Evolutionary conservation across 371 early-diverging fungal species (phyloP), one percentile per base, ranked within the genome.

Genomic region (Capniomyces stellatus): DNA sequence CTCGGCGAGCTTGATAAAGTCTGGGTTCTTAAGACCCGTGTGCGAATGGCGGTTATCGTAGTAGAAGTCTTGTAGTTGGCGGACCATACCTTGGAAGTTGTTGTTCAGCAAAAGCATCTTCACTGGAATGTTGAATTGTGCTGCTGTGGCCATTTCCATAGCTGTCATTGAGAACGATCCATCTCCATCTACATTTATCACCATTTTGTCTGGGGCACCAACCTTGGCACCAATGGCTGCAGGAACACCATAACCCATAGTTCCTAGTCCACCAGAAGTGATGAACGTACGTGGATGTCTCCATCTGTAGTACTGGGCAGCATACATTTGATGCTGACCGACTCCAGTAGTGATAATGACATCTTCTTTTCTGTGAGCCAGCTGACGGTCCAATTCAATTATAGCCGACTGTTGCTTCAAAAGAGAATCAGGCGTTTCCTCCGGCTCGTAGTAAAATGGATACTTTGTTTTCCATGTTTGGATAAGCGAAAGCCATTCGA

Each of bases 321-420:
- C 82, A 90, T 92, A 96, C 97, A 96, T 96, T 66, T 96, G 94
- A 76, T 96, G 97, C 68, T 93, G 94, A 40, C 94, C 97, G 1
- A 96, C 94, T 56, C 97, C 97, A 13, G 97, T 93, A 12, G 92
- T 81, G 56, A 96, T 75, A 46, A 91, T 83, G 46, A 89, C 89
- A 55, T 89, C 81, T n/a, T 89, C 84, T 75, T 92, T 91, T 55
- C 73, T 77, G 60, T 82, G 64, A 43, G 62, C 71, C 1, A 82
- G 80, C 73, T 89, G 92, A 29, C 73, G 64, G 62, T 92, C 81
- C 41, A 96, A 73, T 71, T 89, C 92, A 54, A 86, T 88, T 51
- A 93, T 80, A 58, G 92, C 78, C 29, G 85, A 81, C 74, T 96
- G 97, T 42, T 94, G 93, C 70, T 91, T 88, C 58, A 93, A 62